These are phyloP conservation scores for Entomophthora muscae DNA, from an alignment of 371 early-diverging fungal species.

Conservation along the genomic window DNA sequence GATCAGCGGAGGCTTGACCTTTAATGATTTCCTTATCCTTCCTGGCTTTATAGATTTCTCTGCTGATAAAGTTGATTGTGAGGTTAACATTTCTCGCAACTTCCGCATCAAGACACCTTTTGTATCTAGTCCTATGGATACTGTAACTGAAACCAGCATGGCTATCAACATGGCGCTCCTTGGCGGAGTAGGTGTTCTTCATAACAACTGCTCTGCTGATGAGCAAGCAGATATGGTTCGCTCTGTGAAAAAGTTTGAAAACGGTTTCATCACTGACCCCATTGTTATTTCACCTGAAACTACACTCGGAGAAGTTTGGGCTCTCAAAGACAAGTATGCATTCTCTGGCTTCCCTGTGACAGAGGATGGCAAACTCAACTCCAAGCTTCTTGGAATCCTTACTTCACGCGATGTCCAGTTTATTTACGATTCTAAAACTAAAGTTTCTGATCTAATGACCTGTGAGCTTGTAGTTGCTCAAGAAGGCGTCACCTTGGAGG, in stretches of 20 bases:
- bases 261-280: slow-evolving; percentile 94
- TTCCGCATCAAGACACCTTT: slow-evolving; percentile 81
- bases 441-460: slow-evolving; percentile 69
- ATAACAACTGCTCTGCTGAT: slow-evolving; percentile 87
- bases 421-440: slow-evolving; percentile 34
- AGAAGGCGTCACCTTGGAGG: slow-evolving; percentile 66
- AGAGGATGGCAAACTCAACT: slow-evolving; percentile 68
- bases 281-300: slow-evolving; percentile 64
- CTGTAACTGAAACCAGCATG: slow-evolving; percentile 93
- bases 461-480: slow-evolving; percentile 71
- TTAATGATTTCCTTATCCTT: slow-evolving; percentile 92
- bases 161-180: slow-evolving; percentile 89
- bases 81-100: slow-evolving; percentile 70
- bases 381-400: slow-evolving; percentile 87
- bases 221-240: slow-evolving; percentile 95
- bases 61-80: slow-evolving; percentile 55
- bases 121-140: slow-evolving; percentile 92
- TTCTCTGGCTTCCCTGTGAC: slow-evolving; percentile 96
- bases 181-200: slow-evolving; percentile 94
- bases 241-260: slow-evolving; percentile 93
- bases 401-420: slow-evolving; percentile 93
- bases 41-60: slow-evolving; percentile 91
- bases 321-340: slow-evolving; percentile 69
- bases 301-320: slow-evolving; percentile 70
- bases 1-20: slow-evolving; percentile 75